Percentiles rank a stretch among this genome's conserved stretches.
Evolutionary conservation across 257 asterid genomes (phyloP).

Genomic region (Paraleonurus japonicus): DNA sequence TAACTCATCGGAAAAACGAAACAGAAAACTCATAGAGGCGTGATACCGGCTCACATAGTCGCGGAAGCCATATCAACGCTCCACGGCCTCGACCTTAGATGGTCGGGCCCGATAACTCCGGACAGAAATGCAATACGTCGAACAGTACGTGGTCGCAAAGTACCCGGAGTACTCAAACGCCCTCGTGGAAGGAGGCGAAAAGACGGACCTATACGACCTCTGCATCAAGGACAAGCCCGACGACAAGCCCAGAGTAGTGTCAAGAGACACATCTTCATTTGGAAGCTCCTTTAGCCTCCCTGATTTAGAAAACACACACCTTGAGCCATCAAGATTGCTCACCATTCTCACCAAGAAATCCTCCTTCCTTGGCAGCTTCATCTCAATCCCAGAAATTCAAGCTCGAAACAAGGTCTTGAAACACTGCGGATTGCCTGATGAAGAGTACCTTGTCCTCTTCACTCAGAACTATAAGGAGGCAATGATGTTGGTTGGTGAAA

Average conservation of each 20-base stretch:
- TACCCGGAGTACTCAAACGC: slow-evolving; percentile 80
- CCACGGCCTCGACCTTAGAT: slow-evolving; percentile 80
- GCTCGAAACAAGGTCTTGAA: slow-evolving; percentile 72
- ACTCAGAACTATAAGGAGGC: slow-evolving; percentile 62
- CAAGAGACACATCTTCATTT: slow-evolving; percentile 38
- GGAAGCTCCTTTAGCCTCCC: slow-evolving; percentile 39
- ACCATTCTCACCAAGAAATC: slow-evolving; percentile 62
- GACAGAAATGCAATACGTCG: slow-evolving; percentile 72
- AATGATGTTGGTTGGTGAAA: slow-evolving; percentile 71
- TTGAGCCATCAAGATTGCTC: slow-evolving; percentile 73
- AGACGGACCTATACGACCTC: slow-evolving; percentile 64
- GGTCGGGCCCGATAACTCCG: slow-evolving; percentile 96
- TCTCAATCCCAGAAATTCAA: slow-evolving; percentile 87
- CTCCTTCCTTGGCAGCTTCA: slow-evolving; percentile 64
- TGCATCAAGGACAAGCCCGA: slow-evolving; percentile 54
- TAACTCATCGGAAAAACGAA: background rate
- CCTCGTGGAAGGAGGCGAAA: slow-evolving; percentile 70
- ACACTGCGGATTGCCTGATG: slow-evolving; percentile 72
- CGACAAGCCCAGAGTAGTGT: slow-evolving; percentile 41
- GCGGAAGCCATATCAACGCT: slow-evolving; percentile 89
- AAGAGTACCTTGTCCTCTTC: slow-evolving; percentile 68
- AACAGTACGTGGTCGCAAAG: slow-evolving; percentile 76
- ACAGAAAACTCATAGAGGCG: slow-evolving; percentile 54
- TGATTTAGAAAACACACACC: slow-evolving; percentile 64
- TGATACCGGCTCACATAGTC: slow-evolving; percentile 83